Evolutionary conservation across 2,329 filamentous ascomycete genomes (phyloP), one percentile per base, ranked within the genome.

Genomic region (Penicillium oxalicum): DNA sequence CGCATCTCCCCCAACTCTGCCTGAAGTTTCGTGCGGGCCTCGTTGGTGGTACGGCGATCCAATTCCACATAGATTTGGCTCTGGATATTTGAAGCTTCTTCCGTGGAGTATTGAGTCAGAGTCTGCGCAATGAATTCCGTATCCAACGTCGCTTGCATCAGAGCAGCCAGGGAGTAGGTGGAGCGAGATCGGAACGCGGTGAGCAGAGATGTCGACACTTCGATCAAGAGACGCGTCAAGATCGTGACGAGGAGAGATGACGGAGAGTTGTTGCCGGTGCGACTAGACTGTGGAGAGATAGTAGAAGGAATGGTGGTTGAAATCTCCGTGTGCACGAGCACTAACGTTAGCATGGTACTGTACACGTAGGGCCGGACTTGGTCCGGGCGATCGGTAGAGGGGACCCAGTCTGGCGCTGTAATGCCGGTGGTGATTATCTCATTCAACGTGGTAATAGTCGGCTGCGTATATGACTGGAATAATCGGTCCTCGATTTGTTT

Each of bases 41-140:
- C 85, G 60, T 93, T 91, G 64, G 95, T 90, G 45, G 93, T 97
- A 43, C 90, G 83, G 51, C 82, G 80, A 66, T 98, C 93, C 12
- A 98, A 75, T 65, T 93, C 89, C 56, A 93, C 82, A 69, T 97
- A 98, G 41, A 98, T 91, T 66, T 91, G 83, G 59, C 86, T 86
- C 72, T 97, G 93, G 11, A 88, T 78, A 64, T 91, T 83, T 6
- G 83, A 83, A 3, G 90, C 88, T 44, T 82, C 79, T 49, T 95
- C 87, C 0, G 88, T 93, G 0, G 88, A 93, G 69, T 94, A 98
- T 58, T 91, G 85, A 52, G 82, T 87, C 32, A 98, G 78, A 4
- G 91, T 96, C 73, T 98, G 93, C 0, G 91, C 88, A 49, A 97
- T 84, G 64, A 98, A 97, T 70, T 98, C 93, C 1, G 96, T 91